Conservation (phyloP, 208 protist species). For the Borovskyia barvae region DNA sequence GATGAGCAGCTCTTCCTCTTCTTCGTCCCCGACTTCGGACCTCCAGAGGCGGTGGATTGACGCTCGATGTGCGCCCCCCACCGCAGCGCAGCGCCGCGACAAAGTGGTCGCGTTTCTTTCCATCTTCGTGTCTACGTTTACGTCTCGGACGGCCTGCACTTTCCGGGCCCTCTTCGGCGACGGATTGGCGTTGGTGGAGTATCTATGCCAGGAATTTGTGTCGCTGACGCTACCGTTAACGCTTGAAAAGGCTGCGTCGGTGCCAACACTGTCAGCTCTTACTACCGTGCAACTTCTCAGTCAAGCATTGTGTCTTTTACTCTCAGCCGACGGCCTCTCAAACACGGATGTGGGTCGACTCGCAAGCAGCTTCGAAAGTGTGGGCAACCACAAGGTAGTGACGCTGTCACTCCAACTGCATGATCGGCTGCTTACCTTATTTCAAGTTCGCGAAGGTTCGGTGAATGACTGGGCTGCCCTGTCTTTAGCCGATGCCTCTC, state of each 20-base stretch:
- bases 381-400: constrained; percentile 27
- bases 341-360: constrained; percentile 17
- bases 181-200: constrained; percentile 24
- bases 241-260: not conserved
- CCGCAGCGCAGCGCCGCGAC: constrained; percentile 18
- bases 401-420: constrained; percentile 26
- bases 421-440: constrained; percentile 13
- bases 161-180: constrained; percentile 43
- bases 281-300: constrained; percentile 18
- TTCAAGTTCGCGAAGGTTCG: not conserved
- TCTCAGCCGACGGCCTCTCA: constrained; percentile 9
- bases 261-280: constrained; percentile 1
- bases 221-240: not conserved
- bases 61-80: constrained; percentile 33
- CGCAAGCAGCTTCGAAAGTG: constrained; percentile 23
- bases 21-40: constrained; percentile 1
- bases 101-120: constrained; percentile 43
- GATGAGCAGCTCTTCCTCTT: not conserved
- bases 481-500: constrained; percentile 8
- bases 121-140: constrained; percentile 27
- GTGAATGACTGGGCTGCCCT: not conserved
- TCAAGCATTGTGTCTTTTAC: constrained; percentile 16
- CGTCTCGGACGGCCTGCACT: constrained; percentile 22
- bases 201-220: constrained; percentile 32
- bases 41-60: constrained; percentile 55